phyloP scores from a whole-genome alignment of 2,329 filamentous ascomycete species.

The Phialophora verrucosa region DNA sequence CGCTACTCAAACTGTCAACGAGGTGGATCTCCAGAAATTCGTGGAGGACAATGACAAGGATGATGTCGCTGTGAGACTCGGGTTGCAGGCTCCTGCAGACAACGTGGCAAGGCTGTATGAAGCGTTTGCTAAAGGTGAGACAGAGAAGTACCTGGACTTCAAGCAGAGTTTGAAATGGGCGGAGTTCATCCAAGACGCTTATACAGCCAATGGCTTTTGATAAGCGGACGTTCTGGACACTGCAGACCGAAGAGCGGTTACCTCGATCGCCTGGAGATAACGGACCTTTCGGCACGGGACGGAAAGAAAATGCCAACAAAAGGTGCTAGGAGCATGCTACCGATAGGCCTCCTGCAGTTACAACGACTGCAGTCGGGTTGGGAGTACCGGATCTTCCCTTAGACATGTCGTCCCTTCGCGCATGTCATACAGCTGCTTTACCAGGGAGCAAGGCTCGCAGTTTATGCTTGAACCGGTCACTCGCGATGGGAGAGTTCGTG shows the following conservation, averaged over 20 bases:
- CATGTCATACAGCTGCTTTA: not conserved
- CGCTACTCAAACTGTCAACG: slow-evolving; percentile 6
- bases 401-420: not conserved
- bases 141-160: slow-evolving; percentile 17
- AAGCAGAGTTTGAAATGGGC: slow-evolving; percentile 23
- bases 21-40: slow-evolving; percentile 8
- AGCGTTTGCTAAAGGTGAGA: slow-evolving; percentile 14
- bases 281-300: not conserved
- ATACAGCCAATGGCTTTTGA: slow-evolving; percentile 11
- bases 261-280: not conserved
- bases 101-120: slow-evolving; percentile 22
- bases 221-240: not conserved
- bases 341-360: not conserved
- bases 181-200: slow-evolving; percentile 18
- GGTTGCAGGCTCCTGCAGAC: slow-evolving; percentile 15
- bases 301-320: not conserved
- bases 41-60: slow-evolving; percentile 2
- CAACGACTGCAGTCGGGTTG: not conserved
- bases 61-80: not conserved
- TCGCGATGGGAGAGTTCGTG: not conserved
- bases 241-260: not conserved
- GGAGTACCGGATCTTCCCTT: not conserved
- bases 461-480: not conserved
- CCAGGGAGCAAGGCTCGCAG: not conserved
- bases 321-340: not conserved